Evolutionary conservation across 2,329 filamentous ascomycete species (phyloP), one percentile per base, ranked within the genome.

Genomic region (Alternaria longipes): DNA sequence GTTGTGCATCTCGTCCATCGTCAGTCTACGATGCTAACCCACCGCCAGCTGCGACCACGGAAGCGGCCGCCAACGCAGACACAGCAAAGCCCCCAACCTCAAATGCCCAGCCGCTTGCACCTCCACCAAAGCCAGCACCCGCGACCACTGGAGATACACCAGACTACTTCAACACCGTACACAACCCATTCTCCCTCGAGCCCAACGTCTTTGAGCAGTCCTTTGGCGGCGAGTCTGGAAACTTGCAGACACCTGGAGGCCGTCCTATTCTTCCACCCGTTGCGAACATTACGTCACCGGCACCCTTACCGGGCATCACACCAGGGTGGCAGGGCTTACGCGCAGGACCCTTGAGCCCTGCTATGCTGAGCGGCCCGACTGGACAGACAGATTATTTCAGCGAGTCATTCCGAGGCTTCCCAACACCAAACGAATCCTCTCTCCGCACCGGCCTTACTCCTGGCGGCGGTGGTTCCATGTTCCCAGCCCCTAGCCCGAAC

Each of bases 131-230:
- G 65, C 83, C 82, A 40, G 72, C 74, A 51, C 74, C 78, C 40
- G 67, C 72, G 64, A 80, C 79, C 64, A 77, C 80, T 59, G 66
- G 72, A 62, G 81, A 82, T 47, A 81, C 81, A 49, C 78, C 78
- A 55, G 84, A 85, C 69, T 85, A 86, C 73, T 85, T 86, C 74
- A 82, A 81, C 66, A 79, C 74, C n/a, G 74, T 79, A 52, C 81
- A 82, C 70, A 82, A 79, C 60, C 81, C 84, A 63, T 82, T 93
- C 76, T 90, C 87, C 71, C 87, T 91, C 78, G 95, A 98, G 83
- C 93, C 93, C 62, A 98, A 99, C 80, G 94, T 95, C 8, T 98
- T 99, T 74, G 95, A 98, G 79, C 92, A 95, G 80, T 97, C 94
- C 7, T 99, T 99, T 78, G 89, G 88, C 56, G 70, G 66, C 34